Conservation (phyloP, 129 eudicot genomes). For the Ambrosia artemisiifolia region DNA sequence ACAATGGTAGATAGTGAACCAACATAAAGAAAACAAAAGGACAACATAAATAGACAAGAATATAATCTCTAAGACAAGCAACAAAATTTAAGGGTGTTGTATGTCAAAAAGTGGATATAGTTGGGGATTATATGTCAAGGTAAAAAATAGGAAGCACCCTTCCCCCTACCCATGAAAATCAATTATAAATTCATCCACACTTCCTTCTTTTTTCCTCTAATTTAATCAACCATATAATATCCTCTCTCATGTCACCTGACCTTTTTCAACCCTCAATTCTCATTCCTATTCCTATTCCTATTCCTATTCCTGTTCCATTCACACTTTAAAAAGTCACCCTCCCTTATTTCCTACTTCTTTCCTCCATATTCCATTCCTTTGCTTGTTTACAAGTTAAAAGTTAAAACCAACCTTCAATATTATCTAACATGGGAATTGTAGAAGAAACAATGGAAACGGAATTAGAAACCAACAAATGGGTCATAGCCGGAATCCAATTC, state of each 20-base stretch:
- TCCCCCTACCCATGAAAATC: neutral
- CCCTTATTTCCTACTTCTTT: constrained; percentile 10
- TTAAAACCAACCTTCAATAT: neutral
- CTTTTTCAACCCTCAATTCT: constrained; percentile 17
- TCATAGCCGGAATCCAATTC: constrained; percentile 43
- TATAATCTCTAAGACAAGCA: neutral
- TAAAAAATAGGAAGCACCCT: neutral
- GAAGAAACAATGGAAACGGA: constrained; percentile 31
- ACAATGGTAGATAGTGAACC: no score
- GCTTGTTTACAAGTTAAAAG: neutral
- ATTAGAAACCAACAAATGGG: constrained; percentile 46
- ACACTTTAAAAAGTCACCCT: constrained; percentile 22
- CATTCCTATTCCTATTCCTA: neutral
- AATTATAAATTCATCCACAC: constrained; percentile 24
- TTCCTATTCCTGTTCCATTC: constrained; percentile 11
- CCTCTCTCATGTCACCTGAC: constrained; percentile 23
- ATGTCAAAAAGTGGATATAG: neutral
- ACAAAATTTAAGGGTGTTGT: neutral
- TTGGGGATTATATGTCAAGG: neutral
- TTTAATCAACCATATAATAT: constrained; percentile 16
- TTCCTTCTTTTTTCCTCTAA: constrained; percentile 22
- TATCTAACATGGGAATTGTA: constrained; percentile 30
- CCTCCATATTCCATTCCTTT: constrained; percentile 11
- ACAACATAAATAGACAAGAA: neutral
- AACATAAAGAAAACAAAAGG: no score